Percentiles rank a stretch among this genome's conserved stretches.
Conservation (phyloP, 2,329 filamentous ascomycete genomes). For the Fusarium begoniae region DNA sequence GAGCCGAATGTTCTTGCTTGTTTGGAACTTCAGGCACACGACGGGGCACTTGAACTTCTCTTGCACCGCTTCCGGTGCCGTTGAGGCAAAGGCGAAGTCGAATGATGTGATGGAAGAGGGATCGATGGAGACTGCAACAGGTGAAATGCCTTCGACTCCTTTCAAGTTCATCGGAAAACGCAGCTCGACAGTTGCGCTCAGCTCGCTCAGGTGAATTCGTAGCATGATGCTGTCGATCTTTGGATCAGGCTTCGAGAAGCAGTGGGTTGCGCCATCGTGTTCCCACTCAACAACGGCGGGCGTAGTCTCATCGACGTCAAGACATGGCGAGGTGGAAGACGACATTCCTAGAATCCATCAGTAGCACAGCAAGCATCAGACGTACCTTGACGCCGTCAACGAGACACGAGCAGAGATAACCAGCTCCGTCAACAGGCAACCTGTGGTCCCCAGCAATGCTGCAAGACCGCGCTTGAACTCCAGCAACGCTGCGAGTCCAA, state of each 20-base stretch:
- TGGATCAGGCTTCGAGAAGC: conserved; percentile 16
- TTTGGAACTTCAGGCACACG: background rate
- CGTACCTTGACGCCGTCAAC: background rate
- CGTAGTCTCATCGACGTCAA: conserved; percentile 8
- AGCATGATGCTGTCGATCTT: conserved; percentile 9
- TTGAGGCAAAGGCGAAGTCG: background rate
- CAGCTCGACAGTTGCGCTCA: background rate
- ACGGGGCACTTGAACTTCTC: conserved; percentile 1
- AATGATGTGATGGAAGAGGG: conserved; percentile 22
- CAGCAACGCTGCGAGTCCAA: conserved; percentile 10
- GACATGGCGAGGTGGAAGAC: conserved; percentile 1
- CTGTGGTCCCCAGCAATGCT: conserved; percentile 6
- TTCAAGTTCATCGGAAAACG: conserved; percentile 20
- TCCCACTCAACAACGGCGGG: conserved; percentile 16
- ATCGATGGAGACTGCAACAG: background rate
- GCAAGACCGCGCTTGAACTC: background rate
- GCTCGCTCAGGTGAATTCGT: background rate
- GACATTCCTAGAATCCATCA: conserved; percentile 14
- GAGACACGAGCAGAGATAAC: background rate
- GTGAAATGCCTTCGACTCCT: background rate
- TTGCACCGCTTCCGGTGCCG: background rate
- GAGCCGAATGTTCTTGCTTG: background rate
- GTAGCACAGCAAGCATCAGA: background rate
- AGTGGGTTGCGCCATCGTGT: background rate
- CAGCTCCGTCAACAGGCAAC: conserved; percentile 13